Base-by-base conservation (phyloP, 805 yeast genomes). In the Metschnikowia baotianmanensis region DNA sequence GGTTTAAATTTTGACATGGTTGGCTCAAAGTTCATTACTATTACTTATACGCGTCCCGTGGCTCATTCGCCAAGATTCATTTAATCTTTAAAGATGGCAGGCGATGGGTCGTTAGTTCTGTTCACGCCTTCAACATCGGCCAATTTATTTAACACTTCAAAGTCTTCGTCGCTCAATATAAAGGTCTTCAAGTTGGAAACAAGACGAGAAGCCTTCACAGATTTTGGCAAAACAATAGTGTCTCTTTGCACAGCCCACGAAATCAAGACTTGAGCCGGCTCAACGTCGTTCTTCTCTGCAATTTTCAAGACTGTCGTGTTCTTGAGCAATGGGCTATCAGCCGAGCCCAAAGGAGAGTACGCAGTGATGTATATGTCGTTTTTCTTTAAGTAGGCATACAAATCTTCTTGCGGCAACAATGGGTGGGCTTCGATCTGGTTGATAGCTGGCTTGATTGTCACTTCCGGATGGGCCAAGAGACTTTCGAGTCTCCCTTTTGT, bases 211-310 rank as follows among this genome's bases (percentile, higher is more conserved):
- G 60, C 62, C 21, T 43, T 46, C 17, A 49, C 51, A 4, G 47
- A 42, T 34, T 49, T 49, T 18, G 53, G 68, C 46, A 69, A 58
- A 23, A 77, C 77, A 28, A 77, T 74, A 21, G 75, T 65, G 28
- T 74, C 78, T 63, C 85, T 76, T 50, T 69, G 63, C 15, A 76
- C 60, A 24, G 76, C 79, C 87, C 86, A 81, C 11, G 82, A 74
- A 40, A 80, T 62, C 38, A 77, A 60, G 15, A 79, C 55, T 42
- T 75, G 74, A 10, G 81, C 83, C 4, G 83, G 74, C n/a, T 69
- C 53, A 26, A 65, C 52, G 17, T 43, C 33, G 34, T 48, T 42
- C 35, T 48, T 43, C 34, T 46, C 42, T 5, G 52, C 64, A 1
- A 53, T 45, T 31, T 50, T 52, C 56, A 65, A 57, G 36, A 67